These are phyloP conservation scores for Ustilago bromivora DNA, from an alignment of 1,284 basidiomycete genomes.

Conservation along the genomic window DNA sequence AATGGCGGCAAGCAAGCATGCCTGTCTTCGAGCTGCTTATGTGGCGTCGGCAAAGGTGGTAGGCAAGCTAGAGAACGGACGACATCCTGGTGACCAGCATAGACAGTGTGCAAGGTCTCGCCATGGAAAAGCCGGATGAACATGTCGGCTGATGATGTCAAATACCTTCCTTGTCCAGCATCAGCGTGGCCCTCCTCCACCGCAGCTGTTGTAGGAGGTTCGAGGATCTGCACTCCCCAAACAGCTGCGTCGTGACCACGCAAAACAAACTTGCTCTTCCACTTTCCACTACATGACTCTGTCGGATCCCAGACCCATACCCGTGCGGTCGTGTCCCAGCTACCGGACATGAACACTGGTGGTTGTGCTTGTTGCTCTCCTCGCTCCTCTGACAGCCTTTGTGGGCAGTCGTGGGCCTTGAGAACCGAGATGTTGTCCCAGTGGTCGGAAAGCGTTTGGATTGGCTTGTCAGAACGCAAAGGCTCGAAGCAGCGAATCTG, in stretches of 20 bases:
- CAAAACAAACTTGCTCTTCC: slow-evolving; percentile 28
- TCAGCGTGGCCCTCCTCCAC: background rate
- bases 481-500: slow-evolving; percentile 54
- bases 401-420: background rate
- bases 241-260: slow-evolving; percentile 55
- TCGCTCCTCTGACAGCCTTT: background rate
- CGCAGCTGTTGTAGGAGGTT: slow-evolving; percentile 17
- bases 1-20: slow-evolving; percentile 8
- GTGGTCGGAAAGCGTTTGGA: slow-evolving; percentile 47
- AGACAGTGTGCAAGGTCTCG: slow-evolving; percentile 42
- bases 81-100: slow-evolving; percentile 54
- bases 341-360: slow-evolving; percentile 43
- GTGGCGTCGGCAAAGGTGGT: background rate
- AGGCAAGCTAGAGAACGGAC: slow-evolving; percentile 39
- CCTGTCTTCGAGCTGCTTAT: background rate
- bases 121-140: slow-evolving; percentile 54
- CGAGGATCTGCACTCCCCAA: slow-evolving; percentile 50
- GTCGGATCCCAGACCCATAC: slow-evolving; percentile 34
- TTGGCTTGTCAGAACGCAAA: slow-evolving; percentile 27
- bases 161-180: slow-evolving; percentile 11
- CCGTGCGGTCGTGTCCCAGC: slow-evolving; percentile 53
- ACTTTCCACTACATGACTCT: slow-evolving; percentile 11
- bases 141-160: slow-evolving; percentile 54
- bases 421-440: slow-evolving; percentile 55
- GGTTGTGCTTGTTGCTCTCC: background rate